Evolutionary conservation across 1,284 basidiomycete species (phyloP).

Genomic region (Waitea zeae): DNA sequence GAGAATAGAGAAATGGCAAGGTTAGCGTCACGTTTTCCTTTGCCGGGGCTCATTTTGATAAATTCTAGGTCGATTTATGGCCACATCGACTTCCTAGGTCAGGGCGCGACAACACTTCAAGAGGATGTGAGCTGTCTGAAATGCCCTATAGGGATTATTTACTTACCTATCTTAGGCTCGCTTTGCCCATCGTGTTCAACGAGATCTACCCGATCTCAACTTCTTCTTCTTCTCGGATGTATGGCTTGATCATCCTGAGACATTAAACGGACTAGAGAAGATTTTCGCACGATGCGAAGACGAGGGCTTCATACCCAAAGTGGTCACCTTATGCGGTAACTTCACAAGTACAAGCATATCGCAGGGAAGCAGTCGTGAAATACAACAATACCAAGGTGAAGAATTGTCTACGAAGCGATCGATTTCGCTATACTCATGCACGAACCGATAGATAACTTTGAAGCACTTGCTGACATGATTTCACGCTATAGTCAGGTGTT

Average conservation of each 20-base stretch:
- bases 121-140: slow-evolving; percentile 70
- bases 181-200: slow-evolving; percentile 38
- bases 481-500: slow-evolving; percentile 64
- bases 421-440: background rate
- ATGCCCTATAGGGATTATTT: no score
- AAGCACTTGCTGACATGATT: slow-evolving; percentile 73
- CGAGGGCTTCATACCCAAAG: slow-evolving; percentile 68
- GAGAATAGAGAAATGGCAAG: slow-evolving; percentile 72
- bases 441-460: slow-evolving; percentile 55
- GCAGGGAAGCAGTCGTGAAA: slow-evolving; percentile 61
- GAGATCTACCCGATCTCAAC: slow-evolving; percentile 59
- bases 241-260: slow-evolving; percentile 83
- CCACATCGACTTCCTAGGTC: slow-evolving; percentile 89
- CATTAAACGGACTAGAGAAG: slow-evolving; percentile 61
- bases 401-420: background rate
- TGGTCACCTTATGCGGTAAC: slow-evolving; percentile 90
- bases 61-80: slow-evolving; percentile 60
- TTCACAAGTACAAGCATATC: slow-evolving; percentile 75
- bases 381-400: slow-evolving; percentile 73
- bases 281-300: slow-evolving; percentile 90
- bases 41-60: slow-evolving; percentile 13
- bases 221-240: slow-evolving; percentile 94
- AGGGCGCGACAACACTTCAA: slow-evolving; percentile 78
- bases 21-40: slow-evolving; percentile 21
- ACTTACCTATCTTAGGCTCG: slow-evolving; percentile 26